Base-by-base conservation (phyloP, 257 asterid genomes). In the Ligustrum vulgare region DNA sequence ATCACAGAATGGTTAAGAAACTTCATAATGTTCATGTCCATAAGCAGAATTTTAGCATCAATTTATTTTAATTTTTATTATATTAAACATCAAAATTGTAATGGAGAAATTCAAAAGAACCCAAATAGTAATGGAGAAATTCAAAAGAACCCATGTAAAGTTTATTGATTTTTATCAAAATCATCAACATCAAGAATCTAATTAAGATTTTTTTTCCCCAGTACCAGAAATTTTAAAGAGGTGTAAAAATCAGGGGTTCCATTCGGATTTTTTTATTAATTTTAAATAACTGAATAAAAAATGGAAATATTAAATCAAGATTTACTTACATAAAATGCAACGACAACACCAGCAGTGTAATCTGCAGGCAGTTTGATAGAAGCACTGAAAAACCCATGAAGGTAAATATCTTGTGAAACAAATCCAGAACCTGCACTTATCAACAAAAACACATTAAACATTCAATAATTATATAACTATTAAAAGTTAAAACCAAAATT, bases 261-360 rank as follows among this genome's bases (percentile, higher is more conserved):
- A 56, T 56, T 22, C 12, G 22, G 6, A 6, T 5, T 20, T 18
- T 18, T 6, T n/a, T 20, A 20, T 20, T 56, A 20, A 56, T 60
- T 9, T 25, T 25, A 9, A 10, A 22, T 9, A 60, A 25, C 32
- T 60, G 34, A 60, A 4, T 60, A 11, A 25, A 45, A 56, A 56
- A 56, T n/a, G 12, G 13, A 56, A 56, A 20, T 56, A 56, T 54
- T 56, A 72, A 69, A 8, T 31, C 49, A 35, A n/a, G 34, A 58
- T 16, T n/a, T 36, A 86, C 98, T 89, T 71, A 93, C 98, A 86
- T 93, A 93, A 74, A 93, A 93, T 8, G 98, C 97, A 71, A 93
- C 98, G n/a, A 93, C 98, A 67, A 93, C 98, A 11, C 98, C 98
- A 75, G 98, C 97, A 49, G 97, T 93, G 76, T 91, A 93, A 87